Evolutionary conservation across 129 eudicot genomes (phyloP).

Genomic region (Helianthus tuberosus): DNA sequence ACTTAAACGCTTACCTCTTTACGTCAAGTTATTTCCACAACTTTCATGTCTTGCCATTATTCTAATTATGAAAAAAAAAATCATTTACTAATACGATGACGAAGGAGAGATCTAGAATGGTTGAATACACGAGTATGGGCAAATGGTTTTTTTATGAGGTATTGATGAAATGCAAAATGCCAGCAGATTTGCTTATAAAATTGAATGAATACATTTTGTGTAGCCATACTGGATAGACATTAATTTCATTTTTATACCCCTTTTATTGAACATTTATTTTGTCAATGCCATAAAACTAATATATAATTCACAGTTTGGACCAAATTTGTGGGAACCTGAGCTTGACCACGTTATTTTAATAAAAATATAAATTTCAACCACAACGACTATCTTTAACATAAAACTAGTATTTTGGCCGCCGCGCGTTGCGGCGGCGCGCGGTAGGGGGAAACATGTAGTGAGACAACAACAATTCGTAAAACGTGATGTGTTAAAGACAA

Average conservation of each 20-base stretch:
- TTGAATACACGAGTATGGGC: neutral
- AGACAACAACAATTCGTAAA: too few species aligned
- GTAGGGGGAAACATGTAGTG: too few species aligned
- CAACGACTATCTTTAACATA: too few species aligned
- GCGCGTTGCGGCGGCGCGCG: too few species aligned
- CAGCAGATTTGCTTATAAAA: neutral
- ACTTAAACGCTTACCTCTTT: too few species aligned
- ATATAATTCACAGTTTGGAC: conserved; percentile 2
- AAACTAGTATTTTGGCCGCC: too few species aligned
- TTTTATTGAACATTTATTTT: conserved; percentile 4
- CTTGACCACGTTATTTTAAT: conserved; percentile 10
- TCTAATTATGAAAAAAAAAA: neutral
- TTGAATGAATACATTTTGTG: neutral
- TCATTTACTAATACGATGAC: neutral
- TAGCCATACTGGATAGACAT: neutral
- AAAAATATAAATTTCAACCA: neutral
- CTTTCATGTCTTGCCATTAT: neutral
- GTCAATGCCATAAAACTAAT: neutral
- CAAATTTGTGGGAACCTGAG: neutral
- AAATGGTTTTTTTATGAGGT: neutral
- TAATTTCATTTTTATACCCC: neutral
- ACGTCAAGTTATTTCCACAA: neutral
- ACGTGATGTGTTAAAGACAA: too few species aligned
- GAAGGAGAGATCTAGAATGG: neutral
- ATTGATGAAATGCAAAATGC: neutral